Percentiles rank a stretch among this genome's conserved stretches.
Evolutionary conservation across 179 eudicot genomes (phyloP).

Genomic region (Camellia oleifera): DNA sequence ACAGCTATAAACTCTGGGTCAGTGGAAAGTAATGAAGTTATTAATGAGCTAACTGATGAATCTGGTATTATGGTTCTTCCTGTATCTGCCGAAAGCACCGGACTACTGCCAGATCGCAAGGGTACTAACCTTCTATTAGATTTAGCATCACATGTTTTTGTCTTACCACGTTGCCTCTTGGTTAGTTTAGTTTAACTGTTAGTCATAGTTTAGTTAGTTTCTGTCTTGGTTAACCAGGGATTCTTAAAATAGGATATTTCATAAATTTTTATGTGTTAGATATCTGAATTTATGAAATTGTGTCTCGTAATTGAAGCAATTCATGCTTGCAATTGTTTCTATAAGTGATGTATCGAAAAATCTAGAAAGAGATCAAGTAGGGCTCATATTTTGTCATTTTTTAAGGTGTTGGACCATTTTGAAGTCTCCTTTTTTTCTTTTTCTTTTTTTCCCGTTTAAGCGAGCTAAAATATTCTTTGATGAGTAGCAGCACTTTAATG

Average conservation of each 20-base stretch:
- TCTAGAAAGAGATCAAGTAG: constrained; percentile 10
- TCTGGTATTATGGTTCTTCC: constrained; percentile 85
- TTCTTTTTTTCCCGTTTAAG: no score
- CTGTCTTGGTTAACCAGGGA: neutral
- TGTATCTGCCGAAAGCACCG: constrained; percentile 88
- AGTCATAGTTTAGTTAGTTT: neutral
- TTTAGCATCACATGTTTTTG: neutral
- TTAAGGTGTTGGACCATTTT: neutral
- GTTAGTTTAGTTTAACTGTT: neutral
- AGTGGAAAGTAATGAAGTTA: constrained; percentile 26
- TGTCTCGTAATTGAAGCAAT: neutral
- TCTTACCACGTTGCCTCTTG: neutral
- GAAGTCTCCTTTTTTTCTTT: neutral
- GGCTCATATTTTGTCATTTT: neutral
- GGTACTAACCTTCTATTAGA: constrained; percentile 35
- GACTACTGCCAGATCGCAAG: constrained; percentile 61
- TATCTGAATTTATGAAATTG: neutral
- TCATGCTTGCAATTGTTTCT: neutral
- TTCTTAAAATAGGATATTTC: neutral
- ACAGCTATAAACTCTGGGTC: constrained; percentile 27
- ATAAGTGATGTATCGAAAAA: neutral
- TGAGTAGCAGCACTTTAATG: neutral
- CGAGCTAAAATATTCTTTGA: neutral
- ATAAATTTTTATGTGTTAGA: neutral
- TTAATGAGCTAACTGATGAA: constrained; percentile 47